Evolutionary conservation across 352 stramenopile species (phyloP).

Genomic region (Globisporangium middletonii): DNA sequence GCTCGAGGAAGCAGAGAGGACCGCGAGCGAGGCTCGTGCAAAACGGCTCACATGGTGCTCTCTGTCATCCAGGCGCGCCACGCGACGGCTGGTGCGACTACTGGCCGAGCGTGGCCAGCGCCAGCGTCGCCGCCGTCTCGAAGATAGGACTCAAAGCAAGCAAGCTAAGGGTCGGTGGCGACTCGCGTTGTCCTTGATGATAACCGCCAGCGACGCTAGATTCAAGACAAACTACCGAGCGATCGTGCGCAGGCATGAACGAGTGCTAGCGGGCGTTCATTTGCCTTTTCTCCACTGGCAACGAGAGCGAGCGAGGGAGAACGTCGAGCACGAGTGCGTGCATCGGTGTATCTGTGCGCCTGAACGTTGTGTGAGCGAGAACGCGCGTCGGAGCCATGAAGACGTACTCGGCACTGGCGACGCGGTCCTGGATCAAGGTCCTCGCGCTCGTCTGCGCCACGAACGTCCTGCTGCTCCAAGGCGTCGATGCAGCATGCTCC

Average conservation of each 20-base stretch:
- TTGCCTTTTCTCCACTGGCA: slow-evolving; percentile 2
- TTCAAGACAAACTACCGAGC: neutral
- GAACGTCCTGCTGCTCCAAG: neutral
- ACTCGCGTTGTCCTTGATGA: neutral
- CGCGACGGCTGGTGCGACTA: too few species aligned
- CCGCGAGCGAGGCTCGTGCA: too few species aligned
- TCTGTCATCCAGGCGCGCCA: too few species aligned
- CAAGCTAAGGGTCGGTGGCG: too few species aligned
- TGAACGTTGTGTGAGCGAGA: neutral
- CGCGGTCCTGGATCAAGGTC: slow-evolving; percentile 9
- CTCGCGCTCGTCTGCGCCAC: slow-evolving; percentile 3
- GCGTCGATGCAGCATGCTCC: slow-evolving; percentile 1
- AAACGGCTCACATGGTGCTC: too few species aligned
- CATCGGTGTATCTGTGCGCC: neutral
- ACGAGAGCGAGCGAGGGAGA: neutral
- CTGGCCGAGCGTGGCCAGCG: too few species aligned
- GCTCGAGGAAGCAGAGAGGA: too few species aligned
- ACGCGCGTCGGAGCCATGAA: slow-evolving; percentile 1
- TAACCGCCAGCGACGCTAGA: neutral
- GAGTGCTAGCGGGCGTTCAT: neutral
- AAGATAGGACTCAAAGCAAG: too few species aligned
- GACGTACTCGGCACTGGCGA: neutral
- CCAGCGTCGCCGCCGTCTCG: too few species aligned
- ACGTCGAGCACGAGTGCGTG: neutral
- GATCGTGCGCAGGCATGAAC: neutral